Evolutionary conservation across 306 rosid genomes (phyloP).

Genomic region (Rubus parviflorus): DNA sequence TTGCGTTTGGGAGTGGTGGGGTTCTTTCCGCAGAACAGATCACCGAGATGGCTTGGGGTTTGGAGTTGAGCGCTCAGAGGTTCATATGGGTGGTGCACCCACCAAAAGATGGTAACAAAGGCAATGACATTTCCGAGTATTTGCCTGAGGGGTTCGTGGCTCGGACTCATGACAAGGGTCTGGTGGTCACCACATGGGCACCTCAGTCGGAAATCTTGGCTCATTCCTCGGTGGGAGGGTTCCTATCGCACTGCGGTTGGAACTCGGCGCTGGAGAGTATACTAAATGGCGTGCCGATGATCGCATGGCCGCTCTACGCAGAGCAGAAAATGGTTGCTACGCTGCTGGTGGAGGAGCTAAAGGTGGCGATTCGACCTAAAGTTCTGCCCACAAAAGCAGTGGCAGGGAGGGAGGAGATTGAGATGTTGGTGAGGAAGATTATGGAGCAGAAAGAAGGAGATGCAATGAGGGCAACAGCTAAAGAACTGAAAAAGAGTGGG

Average conservation of each 20-base stretch:
- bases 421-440: slow-evolving; percentile 41
- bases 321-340: slow-evolving; percentile 59
- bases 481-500: slow-evolving; percentile 20
- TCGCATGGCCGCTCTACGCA: slow-evolving; percentile 56
- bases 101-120: background rate
- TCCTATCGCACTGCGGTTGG: slow-evolving; percentile 56
- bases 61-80: slow-evolving; percentile 51
- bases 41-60: slow-evolving; percentile 53
- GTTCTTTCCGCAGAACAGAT: slow-evolving; percentile 44
- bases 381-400: background rate
- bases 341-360: slow-evolving; percentile 40
- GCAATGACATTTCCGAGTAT: background rate
- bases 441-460: slow-evolving; percentile 42
- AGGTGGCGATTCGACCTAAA: slow-evolving; percentile 22
- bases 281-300: slow-evolving; percentile 41
- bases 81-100: slow-evolving; percentile 67
- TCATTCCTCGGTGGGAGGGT: slow-evolving; percentile 44
- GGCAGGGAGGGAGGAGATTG: slow-evolving; percentile 38
- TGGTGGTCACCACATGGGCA: slow-evolving; percentile 37
- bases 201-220: slow-evolving; percentile 39
- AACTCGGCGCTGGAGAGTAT: slow-evolving; percentile 46
- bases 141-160: slow-evolving; percentile 50
- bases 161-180: slow-evolving; percentile 31
- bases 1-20: slow-evolving; percentile 73
- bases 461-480: slow-evolving; percentile 19